phyloP scores from a whole-genome alignment of 140 eudicot genomes.

The Anethum foeniculum region DNA sequence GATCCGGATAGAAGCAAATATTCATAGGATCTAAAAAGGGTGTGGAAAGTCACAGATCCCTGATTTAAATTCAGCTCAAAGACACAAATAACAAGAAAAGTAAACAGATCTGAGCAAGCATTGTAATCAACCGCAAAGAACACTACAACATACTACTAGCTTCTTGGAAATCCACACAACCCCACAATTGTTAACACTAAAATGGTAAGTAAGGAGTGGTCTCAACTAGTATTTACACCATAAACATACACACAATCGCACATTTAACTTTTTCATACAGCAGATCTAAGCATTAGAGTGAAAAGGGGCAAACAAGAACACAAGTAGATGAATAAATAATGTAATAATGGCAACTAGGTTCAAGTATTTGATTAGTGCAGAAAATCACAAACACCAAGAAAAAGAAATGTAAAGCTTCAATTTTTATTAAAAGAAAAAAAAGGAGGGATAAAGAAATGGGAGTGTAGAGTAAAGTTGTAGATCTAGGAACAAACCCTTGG shows the following conservation, averaged over 20 bases:
- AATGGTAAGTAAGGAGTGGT: background rate
- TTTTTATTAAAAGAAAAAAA: background rate
- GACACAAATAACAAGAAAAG: background rate
- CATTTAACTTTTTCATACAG: background rate
- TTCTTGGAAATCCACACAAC: background rate
- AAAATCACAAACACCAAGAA: background rate
- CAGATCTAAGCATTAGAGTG: background rate
- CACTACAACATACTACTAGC: background rate
- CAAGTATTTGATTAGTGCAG: background rate
- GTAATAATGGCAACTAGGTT: background rate
- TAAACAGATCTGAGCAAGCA: conserved; percentile 1
- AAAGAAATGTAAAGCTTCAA: too few relatives aligned
- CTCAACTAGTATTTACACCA: background rate
- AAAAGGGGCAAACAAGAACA: background rate
- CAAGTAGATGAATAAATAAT: background rate
- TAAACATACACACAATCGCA: background rate
- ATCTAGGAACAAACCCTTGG: conserved; percentile 8
- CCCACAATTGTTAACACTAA: background rate
- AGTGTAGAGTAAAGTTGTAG: background rate
- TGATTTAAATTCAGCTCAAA: background rate
- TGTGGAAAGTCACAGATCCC: background rate
- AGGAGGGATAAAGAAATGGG: too few relatives aligned
- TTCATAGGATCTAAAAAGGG: background rate
- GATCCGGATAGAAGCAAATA: background rate
- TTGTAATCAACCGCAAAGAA: background rate